Conservation (phyloP, 2,329 filamentous ascomycete genomes). For the Sporothrix sp. region DNA sequence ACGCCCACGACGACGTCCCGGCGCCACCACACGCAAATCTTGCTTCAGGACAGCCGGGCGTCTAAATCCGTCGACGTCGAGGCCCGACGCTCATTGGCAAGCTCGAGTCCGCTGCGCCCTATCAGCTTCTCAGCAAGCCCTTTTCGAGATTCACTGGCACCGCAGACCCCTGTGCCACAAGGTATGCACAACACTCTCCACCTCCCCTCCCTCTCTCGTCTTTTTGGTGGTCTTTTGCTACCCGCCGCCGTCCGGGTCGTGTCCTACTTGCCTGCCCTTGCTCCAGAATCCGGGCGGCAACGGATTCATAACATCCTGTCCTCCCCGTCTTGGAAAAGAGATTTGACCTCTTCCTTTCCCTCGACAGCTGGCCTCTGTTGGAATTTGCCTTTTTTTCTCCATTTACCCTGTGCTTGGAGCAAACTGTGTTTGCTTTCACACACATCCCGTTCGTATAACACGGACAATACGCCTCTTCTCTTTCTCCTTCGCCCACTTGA, state of each 20-base stretch:
- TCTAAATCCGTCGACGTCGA: constrained; percentile 34
- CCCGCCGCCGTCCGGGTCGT: no score
- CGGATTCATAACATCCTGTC: constrained; percentile 43
- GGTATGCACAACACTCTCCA: constrained; percentile 24
- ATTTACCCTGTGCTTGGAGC: constrained; percentile 24
- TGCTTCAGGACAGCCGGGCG: constrained; percentile 28
- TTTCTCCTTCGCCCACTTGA: constrained; percentile 11
- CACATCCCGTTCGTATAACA: constrained; percentile 15
- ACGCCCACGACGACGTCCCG: constrained; percentile 17
- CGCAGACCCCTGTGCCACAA: constrained; percentile 28
- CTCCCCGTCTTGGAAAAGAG: constrained; percentile 28
- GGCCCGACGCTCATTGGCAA: constrained; percentile 31
- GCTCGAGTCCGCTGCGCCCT: constrained; percentile 24
- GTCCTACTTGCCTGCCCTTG: no score
- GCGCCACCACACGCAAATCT: constrained; percentile 26
- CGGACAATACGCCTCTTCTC: not conserved
- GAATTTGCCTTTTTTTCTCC: constrained; percentile 26
- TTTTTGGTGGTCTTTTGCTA: constrained; percentile 20
- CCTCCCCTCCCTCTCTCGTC: constrained; percentile 29
- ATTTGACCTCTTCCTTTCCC: constrained; percentile 21
- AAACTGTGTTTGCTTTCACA: constrained; percentile 24
- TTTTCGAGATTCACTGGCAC: constrained; percentile 11
- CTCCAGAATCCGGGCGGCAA: constrained; percentile 23
- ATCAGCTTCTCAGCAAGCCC: constrained; percentile 31
- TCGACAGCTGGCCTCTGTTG: constrained; percentile 20